phyloP scores from a whole-genome alignment of 2,329 filamentous ascomycete genomes.

The Penicillium olsonii region DNA sequence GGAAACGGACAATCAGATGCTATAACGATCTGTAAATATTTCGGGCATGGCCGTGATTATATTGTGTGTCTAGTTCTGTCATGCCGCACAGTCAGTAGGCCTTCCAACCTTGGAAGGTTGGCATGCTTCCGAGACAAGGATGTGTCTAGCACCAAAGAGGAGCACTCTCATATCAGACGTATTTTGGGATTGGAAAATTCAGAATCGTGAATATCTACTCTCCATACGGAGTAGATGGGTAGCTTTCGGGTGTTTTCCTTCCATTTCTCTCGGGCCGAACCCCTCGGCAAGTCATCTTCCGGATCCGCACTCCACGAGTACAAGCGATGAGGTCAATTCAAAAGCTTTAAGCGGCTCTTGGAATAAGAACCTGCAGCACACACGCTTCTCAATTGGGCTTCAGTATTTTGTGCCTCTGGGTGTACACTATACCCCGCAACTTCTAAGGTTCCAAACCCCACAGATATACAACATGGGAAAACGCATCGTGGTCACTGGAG shows the following conservation, averaged over 20 bases:
- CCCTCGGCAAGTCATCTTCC: constrained; percentile 6
- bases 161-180: no score
- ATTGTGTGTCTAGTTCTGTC: no score
- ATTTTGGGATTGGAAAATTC: no score
- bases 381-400: not conserved
- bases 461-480: constrained; percentile 29
- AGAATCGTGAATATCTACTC: no score
- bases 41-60: no score
- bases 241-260: not conserved
- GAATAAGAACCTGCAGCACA: not conserved
- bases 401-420: not conserved
- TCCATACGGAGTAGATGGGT: no score
- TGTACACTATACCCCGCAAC: constrained; percentile 3
- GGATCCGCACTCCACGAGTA: not conserved
- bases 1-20: no score
- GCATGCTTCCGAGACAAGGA: no score
- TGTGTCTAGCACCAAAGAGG: no score
- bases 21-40: no score
- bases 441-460: not conserved
- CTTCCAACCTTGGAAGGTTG: no score
- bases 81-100: no score
- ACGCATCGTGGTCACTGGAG: constrained; percentile 55
- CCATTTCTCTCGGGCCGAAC: constrained; percentile 3
- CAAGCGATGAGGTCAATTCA: not conserved
- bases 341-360: not conserved